Conservation (phyloP, 768 basidiomycete species). For the Lentinula guzmanii region DNA sequence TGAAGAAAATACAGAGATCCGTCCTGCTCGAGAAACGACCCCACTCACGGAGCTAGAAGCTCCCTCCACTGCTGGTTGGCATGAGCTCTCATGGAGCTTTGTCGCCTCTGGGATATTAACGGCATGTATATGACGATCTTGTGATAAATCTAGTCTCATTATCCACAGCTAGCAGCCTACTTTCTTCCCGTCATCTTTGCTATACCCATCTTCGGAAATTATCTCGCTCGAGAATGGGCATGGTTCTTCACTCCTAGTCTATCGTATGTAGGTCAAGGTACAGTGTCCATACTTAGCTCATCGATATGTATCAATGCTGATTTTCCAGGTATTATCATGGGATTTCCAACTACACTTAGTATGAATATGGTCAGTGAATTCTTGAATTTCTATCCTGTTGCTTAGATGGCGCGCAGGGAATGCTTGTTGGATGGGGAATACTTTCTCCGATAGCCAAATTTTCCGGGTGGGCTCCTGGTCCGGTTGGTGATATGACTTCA, state of each 20-base stretch:
- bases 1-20: slow-evolving; percentile 4
- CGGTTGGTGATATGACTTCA: slow-evolving; percentile 77
- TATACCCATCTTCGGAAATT: slow-evolving; percentile 78
- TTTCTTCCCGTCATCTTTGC: slow-evolving; percentile 88
- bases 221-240: slow-evolving; percentile 82
- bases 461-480: slow-evolving; percentile 89
- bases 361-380: slow-evolving; percentile 72
- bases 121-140: slow-evolving; percentile 33
- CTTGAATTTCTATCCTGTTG: neutral
- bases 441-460: slow-evolving; percentile 84
- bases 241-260: slow-evolving; percentile 93
- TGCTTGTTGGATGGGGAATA: slow-evolving; percentile 95
- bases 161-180: slow-evolving; percentile 67
- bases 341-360: slow-evolving; percentile 86
- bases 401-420: slow-evolving; percentile 49
- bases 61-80: slow-evolving; percentile 56
- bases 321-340: slow-evolving; percentile 86
- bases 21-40: slow-evolving; percentile 9
- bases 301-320: neutral
- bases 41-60: slow-evolving; percentile 21
- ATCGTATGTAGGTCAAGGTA: slow-evolving; percentile 90
- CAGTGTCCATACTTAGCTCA: slow-evolving; percentile 1
- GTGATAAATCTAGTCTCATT: slow-evolving; percentile 6
- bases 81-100: slow-evolving; percentile 74
- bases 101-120: slow-evolving; percentile 67